A percentile compares a stretch with the other conserved stretches of the same genome.
phyloP scores from a whole-genome alignment of 352 stramenopile genomes.

The Pythium volutum region DNA sequence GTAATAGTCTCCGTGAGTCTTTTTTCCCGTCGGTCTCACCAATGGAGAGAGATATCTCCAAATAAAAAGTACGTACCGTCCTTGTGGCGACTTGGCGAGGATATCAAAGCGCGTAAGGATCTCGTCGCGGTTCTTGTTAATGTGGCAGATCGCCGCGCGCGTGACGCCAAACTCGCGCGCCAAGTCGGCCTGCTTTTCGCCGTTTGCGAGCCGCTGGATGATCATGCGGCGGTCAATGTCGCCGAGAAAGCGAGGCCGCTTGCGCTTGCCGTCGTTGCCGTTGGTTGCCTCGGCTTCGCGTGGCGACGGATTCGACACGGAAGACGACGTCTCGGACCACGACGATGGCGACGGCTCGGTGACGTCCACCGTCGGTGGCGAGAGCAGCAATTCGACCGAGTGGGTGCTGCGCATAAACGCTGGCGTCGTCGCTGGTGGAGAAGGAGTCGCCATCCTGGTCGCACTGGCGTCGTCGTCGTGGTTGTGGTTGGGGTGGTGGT shows the following conservation, averaged over 20 bases:
- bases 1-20: conserved; percentile 28
- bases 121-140: conserved; percentile 71
- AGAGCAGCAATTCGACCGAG: conserved; percentile 8
- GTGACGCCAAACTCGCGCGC: conserved; percentile 69
- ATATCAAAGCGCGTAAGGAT: conserved; percentile 37
- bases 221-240: conserved; percentile 25
- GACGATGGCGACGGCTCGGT: neutral
- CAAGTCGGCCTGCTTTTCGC: conserved; percentile 62
- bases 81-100: conserved; percentile 14
- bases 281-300: conserved; percentile 6
- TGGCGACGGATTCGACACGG: conserved; percentile 19
- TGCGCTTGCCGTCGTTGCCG: conserved; percentile 34
- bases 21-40: neutral
- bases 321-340: conserved; percentile 20
- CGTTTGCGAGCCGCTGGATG: conserved; percentile 63
- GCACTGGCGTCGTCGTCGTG: neutral
- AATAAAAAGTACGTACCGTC: conserved; percentile 35
- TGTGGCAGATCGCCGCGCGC: conserved; percentile 65
- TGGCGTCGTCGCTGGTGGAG: neutral
- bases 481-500: neutral
- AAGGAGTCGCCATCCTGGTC: no score
- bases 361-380: neutral
- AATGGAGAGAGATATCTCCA: conserved; percentile 7
- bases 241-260: conserved; percentile 16
- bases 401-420: neutral